Evolutionary conservation across 129 eudicot genomes (phyloP), one percentile per base, ranked within the genome.

Genomic region (Sambucus nigra): DNA sequence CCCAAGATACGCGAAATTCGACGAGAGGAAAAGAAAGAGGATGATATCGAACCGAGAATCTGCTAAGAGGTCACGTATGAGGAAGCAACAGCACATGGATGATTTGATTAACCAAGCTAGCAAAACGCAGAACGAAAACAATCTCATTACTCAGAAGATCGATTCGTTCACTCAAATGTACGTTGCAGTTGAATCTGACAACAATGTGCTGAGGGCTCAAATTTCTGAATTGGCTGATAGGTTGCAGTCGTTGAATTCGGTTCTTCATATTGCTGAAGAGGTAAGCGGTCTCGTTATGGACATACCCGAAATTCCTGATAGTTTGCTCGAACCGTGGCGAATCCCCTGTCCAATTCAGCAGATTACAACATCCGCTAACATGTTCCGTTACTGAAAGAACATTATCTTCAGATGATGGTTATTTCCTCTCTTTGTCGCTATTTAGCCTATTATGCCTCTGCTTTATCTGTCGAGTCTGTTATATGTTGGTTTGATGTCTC

Each of bases 41-140:
- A 78, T 73, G 76, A 47, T 73, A 25, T 78, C 84, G 3, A 78
- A 78, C 40, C 59, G 84, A 7, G 80, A 78, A 28, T 78, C 84
- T 0, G 84, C 84, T 16, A 67, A 76, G 27, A 53, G 84, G n/a
- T 78, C 84, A 7, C 58, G 84, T 0, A 69, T 69, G 73, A 73
- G 54, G 73, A 78, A 78, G 70, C 84, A 78, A 55, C 71, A 78
- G 40, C 80, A 57, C n/a, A 29, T 78, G 59, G 80, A 78, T 10
- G 76, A 73, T 31, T 57, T 78, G 55, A 26, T 59, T 40, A 53
- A 53, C 0, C 72, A 79, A 42, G 59, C 46, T 63, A 63, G 41
- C 10, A 51, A 65, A 53, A 21, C 75, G 57, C 27, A 69, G 14
- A 51, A 53, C 12, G 63, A 58, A 53, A 80, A 75, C 50, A 64